These are phyloP conservation scores for Brettanomyces custersianus DNA, from an alignment of 805 yeast species.

Conservation along the genomic window DNA sequence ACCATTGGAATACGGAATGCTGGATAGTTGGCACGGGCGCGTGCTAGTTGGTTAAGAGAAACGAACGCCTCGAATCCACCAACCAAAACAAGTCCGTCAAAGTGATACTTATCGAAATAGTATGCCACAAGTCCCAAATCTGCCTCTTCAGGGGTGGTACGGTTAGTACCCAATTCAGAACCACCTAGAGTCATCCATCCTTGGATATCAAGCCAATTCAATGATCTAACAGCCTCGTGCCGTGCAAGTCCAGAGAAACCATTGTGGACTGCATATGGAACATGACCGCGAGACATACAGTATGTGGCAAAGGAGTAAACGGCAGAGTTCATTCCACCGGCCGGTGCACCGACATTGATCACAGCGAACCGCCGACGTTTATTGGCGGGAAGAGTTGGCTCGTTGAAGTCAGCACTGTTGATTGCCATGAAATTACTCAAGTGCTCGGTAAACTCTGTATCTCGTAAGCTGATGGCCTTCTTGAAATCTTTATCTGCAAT, in stretches of 20 bases:
- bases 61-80: constrained; percentile 80
- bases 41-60: constrained; percentile 59
- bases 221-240: constrained; percentile 49
- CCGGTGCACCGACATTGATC: constrained; percentile 73
- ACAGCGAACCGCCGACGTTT: constrained; percentile 58
- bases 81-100: constrained; percentile 64
- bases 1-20: constrained; percentile 72
- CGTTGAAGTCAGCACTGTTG: constrained; percentile 59
- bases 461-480: constrained; percentile 80
- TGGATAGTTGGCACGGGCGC: constrained; percentile 53
- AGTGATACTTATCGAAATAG: constrained; percentile 55
- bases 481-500: constrained; percentile 73
- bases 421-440: constrained; percentile 54
- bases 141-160: constrained; percentile 55
- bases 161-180: constrained; percentile 74
- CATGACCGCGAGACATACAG: constrained; percentile 70
- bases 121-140: constrained; percentile 67
- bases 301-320: constrained; percentile 65
- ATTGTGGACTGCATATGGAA: constrained; percentile 59
- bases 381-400: constrained; percentile 45
- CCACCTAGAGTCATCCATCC: constrained; percentile 74
- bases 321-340: constrained; percentile 74
- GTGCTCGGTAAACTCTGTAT: constrained; percentile 72
- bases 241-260: constrained; percentile 67
- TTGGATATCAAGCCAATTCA: constrained; percentile 62